phyloP scores from a whole-genome alignment of 1,284 basidiomycete species.

The Pseudozyma hubeiensis region DNA sequence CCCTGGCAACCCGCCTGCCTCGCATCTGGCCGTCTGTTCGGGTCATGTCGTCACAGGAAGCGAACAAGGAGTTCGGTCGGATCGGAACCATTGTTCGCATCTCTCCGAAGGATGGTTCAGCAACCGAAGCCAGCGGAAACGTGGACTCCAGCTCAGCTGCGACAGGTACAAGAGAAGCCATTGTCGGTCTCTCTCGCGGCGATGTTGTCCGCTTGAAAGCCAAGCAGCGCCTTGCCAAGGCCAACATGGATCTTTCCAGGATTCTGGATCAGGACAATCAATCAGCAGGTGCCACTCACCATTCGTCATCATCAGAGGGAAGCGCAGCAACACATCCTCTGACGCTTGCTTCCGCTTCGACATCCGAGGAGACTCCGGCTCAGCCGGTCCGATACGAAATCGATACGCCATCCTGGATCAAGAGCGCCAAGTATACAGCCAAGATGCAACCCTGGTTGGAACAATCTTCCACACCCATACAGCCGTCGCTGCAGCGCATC shows the following conservation, averaged over 20 bases:
- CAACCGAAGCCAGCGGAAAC: not conserved
- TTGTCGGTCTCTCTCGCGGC: constrained; percentile 40
- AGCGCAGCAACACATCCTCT: too few species aligned
- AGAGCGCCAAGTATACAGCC: constrained; percentile 30
- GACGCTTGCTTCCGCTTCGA: too few species aligned
- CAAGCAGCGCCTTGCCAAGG: constrained; percentile 27
- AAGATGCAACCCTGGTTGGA: constrained; percentile 41
- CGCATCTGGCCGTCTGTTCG: constrained; percentile 38
- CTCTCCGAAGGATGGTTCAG: not conserved
- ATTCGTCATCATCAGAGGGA: not conserved
- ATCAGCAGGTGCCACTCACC: not conserved
- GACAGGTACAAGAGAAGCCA: constrained; percentile 9
- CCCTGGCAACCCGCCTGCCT: constrained; percentile 19
- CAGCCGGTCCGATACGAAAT: constrained; percentile 19
- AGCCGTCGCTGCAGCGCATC: constrained; percentile 19
- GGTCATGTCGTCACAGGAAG: constrained; percentile 37
- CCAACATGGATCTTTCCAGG: constrained; percentile 19
- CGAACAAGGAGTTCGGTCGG: constrained; percentile 44
- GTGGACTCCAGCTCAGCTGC: not conserved
- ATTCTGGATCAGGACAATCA: constrained; percentile 2
- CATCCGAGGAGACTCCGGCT: not conserved
- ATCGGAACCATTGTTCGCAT: constrained; percentile 34
- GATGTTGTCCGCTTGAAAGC: constrained; percentile 40
- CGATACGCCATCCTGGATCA: constrained; percentile 34
- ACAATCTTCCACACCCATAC: constrained; percentile 15